Evolutionary conservation across 371 early-diverging fungal genomes (phyloP), one percentile per base, ranked within the genome.

Genomic region (Mortierella sp.): DNA sequence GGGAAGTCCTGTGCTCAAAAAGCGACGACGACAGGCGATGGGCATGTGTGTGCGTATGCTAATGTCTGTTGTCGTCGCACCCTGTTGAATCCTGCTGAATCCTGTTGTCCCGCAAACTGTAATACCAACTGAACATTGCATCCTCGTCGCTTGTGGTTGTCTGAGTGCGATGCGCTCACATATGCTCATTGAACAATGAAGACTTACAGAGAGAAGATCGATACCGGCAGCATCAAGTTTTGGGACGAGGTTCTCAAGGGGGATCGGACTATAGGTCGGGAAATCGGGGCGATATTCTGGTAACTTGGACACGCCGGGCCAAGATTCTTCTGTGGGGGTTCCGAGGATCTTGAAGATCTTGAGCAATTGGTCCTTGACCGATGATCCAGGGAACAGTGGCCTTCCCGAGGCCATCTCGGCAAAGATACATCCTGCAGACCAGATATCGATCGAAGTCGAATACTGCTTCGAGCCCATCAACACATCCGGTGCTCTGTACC

Each of bases 401-500:
- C 96, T 90, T 32, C 99, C 99, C 21, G 96, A 92, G 8, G 95
- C 92, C 96, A 96, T 95, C 81, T 97, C 96, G 63, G 96, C 96
- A 89, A 97, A 93, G 58, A 99, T 99, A 90, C 99, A 99, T 41
- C 99, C 99, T 35, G 98, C 95, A 46, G 98, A 98, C 99, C 99
- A 99, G 56, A 99, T 93, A 90, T 99, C 99, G 80, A 99, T 98
- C 5, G 97, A 97, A 27, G 97, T 99, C 21, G 96, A 95, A 88
- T 99, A 99, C 79, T 98, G 96, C 79, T 97, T 94, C 46, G 97
- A 96, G 8, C 99, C 99, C 95, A 99, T 94, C 51, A 99, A 88
- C n/a, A 99, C 98, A 90, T 99, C 99, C 2, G 99, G 99, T 4
- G 99, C 97, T 80, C 99, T 94, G 89, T 99, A 99, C 97, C 97